These are phyloP conservation scores for Chytridiales sp. DNA, from an alignment of 371 early-diverging fungal genomes.

Conservation along the genomic window DNA sequence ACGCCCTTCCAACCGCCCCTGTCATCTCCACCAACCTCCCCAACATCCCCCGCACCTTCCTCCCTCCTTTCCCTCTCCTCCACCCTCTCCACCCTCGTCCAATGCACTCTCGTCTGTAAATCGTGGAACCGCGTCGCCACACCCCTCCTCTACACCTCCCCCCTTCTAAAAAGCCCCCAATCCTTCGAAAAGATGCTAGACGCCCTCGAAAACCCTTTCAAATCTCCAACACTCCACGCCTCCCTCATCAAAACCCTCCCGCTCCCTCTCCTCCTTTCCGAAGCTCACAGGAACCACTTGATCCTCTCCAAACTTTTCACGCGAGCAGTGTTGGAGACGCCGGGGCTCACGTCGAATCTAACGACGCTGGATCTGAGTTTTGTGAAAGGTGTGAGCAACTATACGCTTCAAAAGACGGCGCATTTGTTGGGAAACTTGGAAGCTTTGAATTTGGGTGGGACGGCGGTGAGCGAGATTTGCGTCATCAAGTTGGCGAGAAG, in stretches of 20 bases:
- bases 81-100: conserved; percentile 13
- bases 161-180: conserved; percentile 15
- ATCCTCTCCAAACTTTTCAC: conserved; percentile 17
- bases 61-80: conserved; percentile 18
- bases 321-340: conserved; percentile 15
- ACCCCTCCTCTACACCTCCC: conserved; percentile 16
- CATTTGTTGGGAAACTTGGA: conserved; percentile 32
- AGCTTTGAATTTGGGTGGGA: conserved; percentile 47
- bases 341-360: conserved; percentile 16
- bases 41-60: conserved; percentile 1
- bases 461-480: conserved; percentile 45
- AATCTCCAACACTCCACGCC: conserved; percentile 1
- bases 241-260: conserved; percentile 13
- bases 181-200: conserved; percentile 16
- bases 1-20: conserved; percentile 19
- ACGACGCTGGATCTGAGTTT: conserved; percentile 45
- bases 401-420: conserved; percentile 42
- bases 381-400: conserved; percentile 52
- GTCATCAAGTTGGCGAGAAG: conserved; percentile 41
- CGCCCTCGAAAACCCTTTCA: neutral
- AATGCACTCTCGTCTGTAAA: conserved; percentile 17
- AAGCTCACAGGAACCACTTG: conserved; percentile 18
- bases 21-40: too few relatives aligned
- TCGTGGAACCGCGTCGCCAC: conserved; percentile 26
- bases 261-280: conserved; percentile 22